These are phyloP conservation scores for Buddleja alternifolia DNA, from an alignment of 257 asterid species.

Conservation along the genomic window DNA sequence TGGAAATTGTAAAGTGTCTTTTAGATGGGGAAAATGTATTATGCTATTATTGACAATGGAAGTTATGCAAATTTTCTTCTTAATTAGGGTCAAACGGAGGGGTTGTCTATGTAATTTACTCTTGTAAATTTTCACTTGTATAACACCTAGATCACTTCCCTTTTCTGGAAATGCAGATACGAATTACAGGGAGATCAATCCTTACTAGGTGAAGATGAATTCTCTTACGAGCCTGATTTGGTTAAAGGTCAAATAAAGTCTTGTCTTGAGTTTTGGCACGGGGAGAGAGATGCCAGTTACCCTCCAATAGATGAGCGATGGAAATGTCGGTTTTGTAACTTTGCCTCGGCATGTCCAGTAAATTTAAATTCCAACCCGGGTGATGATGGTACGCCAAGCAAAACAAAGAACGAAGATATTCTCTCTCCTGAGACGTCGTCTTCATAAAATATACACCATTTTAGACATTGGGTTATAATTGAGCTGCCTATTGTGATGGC, in stretches of 20 bases:
- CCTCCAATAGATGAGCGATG: constrained; percentile 77
- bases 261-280: constrained; percentile 77
- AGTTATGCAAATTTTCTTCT: too few species aligned
- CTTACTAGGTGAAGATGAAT: constrained; percentile 73
- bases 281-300: constrained; percentile 69
- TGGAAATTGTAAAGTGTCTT: too few species aligned
- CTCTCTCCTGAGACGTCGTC: constrained; percentile 19
- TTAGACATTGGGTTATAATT: neutral
- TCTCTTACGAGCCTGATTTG: constrained; percentile 61
- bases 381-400: constrained; percentile 40
- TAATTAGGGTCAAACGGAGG: too few species aligned
- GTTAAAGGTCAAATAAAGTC: constrained; percentile 61
- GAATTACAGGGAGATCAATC: constrained; percentile 86
- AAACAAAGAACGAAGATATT: constrained; percentile 29
- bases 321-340: constrained; percentile 82
- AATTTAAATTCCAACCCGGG: constrained; percentile 27
- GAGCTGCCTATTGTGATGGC: neutral
- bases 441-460: neutral
- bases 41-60: too few species aligned
- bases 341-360: constrained; percentile 58
- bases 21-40: too few species aligned
- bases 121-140: neutral
- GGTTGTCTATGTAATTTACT: too few species aligned
- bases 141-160: neutral
- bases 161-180: constrained; percentile 45